Conservation (phyloP, 768 basidiomycete species). For the Fomitopsis pulvina region DNA sequence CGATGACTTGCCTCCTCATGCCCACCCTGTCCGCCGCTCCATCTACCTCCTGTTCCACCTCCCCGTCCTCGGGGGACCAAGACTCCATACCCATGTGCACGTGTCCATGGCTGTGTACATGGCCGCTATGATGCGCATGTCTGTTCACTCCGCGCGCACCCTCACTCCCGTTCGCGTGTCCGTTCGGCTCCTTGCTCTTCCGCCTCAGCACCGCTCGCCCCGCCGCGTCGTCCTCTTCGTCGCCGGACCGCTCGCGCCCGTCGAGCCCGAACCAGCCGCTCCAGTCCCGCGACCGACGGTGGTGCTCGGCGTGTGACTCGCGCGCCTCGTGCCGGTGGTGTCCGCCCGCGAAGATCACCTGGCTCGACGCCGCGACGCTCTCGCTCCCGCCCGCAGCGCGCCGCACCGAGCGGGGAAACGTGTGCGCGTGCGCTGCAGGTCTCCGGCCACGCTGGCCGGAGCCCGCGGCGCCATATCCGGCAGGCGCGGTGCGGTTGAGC, state of each 20-base stretch:
- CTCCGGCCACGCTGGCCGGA: not conserved
- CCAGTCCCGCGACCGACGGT: slow-evolving; percentile 14
- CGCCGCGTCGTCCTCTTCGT: not conserved
- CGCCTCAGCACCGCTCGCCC: slow-evolving; percentile 1
- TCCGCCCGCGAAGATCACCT: slow-evolving; percentile 18
- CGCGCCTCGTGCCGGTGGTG: slow-evolving; percentile 24
- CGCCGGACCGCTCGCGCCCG: slow-evolving; percentile 1
- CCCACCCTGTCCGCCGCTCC: slow-evolving; percentile 15
- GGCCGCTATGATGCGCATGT: slow-evolving; percentile 7
- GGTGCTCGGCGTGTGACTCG: slow-evolving; percentile 15
- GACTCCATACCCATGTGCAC: slow-evolving; percentile 13
- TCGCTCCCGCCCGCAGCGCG: not conserved
- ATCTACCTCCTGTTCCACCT: slow-evolving; percentile 7
- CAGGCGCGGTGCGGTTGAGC: not conserved
- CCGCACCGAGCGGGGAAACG: not conserved
- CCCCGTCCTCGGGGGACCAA: slow-evolving; percentile 13
- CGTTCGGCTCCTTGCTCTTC: not conserved
- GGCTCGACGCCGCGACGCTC: slow-evolving; percentile 2
- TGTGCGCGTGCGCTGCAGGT: not conserved
- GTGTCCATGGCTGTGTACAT: slow-evolving; percentile 18
- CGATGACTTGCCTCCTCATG: slow-evolving; percentile 60
- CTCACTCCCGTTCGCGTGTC: not conserved
- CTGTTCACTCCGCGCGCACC: not conserved
- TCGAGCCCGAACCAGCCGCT: slow-evolving; percentile 1
- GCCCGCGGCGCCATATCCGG: not conserved